These are phyloP conservation scores for Phanerodontia chrysosporium DNA, from an alignment of 768 basidiomycete species.

Conservation along the genomic window DNA sequence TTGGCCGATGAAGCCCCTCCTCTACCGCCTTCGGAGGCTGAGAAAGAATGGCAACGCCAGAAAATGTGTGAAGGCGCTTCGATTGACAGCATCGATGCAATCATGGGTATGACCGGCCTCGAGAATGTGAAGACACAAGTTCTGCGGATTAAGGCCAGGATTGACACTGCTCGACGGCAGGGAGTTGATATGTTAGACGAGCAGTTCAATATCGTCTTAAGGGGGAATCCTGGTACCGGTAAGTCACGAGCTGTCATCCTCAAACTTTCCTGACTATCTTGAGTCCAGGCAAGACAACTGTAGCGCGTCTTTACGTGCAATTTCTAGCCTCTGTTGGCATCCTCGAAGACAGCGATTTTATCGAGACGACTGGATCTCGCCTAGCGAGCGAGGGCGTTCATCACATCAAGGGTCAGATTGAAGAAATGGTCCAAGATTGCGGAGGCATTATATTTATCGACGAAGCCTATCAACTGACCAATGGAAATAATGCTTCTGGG, in stretches of 20 bases:
- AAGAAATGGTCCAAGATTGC: slow-evolving; percentile 42
- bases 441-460: slow-evolving; percentile 69
- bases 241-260: slow-evolving; percentile 7
- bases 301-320: slow-evolving; percentile 59
- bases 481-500: slow-evolving; percentile 43
- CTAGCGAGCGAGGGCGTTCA: slow-evolving; percentile 54
- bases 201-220: slow-evolving; percentile 57
- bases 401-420: slow-evolving; percentile 46
- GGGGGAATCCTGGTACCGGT: slow-evolving; percentile 78
- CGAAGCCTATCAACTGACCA: slow-evolving; percentile 66
- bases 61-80: slow-evolving; percentile 49
- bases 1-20: background rate
- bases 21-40: slow-evolving; percentile 10
- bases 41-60: slow-evolving; percentile 50
- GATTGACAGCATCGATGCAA: slow-evolving; percentile 51
- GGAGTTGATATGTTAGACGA: slow-evolving; percentile 46
- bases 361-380: slow-evolving; percentile 61
- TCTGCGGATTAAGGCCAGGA: slow-evolving; percentile 51
- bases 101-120: slow-evolving; percentile 69
- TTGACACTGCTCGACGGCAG: slow-evolving; percentile 55
- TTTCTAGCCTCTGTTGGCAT: slow-evolving; percentile 53
- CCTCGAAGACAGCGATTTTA: slow-evolving; percentile 42
- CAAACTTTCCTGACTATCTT: background rate
- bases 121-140: slow-evolving; percentile 61
- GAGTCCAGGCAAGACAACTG: slow-evolving; percentile 59